Base-by-base conservation (phyloP, 2,329 filamentous ascomycete species). In the Conoideocrella luteorostrata region DNA sequence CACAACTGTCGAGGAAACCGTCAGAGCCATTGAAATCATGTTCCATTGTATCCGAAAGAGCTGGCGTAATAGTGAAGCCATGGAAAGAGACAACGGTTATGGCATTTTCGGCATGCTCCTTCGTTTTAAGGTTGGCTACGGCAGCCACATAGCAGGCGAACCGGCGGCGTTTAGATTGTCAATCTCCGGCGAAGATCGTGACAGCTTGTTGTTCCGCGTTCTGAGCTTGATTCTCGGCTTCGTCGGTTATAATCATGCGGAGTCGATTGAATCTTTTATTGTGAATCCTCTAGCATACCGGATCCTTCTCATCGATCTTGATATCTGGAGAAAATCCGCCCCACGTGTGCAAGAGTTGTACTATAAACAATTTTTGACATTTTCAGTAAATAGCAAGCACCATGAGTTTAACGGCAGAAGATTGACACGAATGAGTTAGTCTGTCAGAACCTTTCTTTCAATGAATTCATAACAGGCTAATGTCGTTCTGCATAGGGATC, bases 21-120 rank as follows among this genome's bases (percentile, higher is more conserved):
- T 90, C 9, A 77, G 86, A 43, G 82, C 90, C 1, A 81, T 94
- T 3, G 82, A 94, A 56, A 85, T 94, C 55, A 72, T 95, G 21
- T 89, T 96, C 49, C 80, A 86, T 51, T 88, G 87, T 47, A 86
- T 96, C 39, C 84, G 86, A 52, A 84, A 86, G 50, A 97, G 86
- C 59, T 98, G 94, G 93, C 80, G 93, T 50, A 97, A 97, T 52
- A 97, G 93, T 53, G 94, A 98, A 61, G 90, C 93, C 21, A 96
- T 98, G 86, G 93, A 98, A 63, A 83, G 87, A 55, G 89, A 95
- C 47, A 93, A 94, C 53, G 94, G 91, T 0, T 98, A 96, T 59
- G 85, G 87, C 21, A 86, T 97, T 28, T 68, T 98, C 40, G 86
- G 86, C 32, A 81, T 89, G 63, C 74, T 97, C 15, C 67, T 98